Evolutionary conservation across 2,329 filamentous ascomycete species (phyloP).

Genomic region (Sporothrix protearum): DNA sequence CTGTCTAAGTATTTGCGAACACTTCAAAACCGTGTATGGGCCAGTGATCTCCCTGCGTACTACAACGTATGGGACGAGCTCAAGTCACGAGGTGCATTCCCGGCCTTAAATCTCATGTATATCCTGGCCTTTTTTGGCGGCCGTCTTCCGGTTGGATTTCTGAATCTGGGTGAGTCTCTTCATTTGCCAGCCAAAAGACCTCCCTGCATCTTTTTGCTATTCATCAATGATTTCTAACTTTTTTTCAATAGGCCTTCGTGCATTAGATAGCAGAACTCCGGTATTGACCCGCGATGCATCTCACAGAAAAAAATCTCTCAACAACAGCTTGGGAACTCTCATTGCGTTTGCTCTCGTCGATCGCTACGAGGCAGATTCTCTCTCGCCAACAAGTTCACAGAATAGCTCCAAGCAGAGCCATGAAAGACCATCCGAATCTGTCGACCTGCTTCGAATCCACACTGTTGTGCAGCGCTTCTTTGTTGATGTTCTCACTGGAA

Average conservation of each 20-base stretch:
- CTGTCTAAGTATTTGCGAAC: conserved; percentile 59
- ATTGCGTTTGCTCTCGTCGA: conserved; percentile 53
- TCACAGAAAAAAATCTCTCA: conserved; percentile 39
- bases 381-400: conserved; percentile 42
- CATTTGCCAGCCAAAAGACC: too few species aligned
- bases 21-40: conserved; percentile 53
- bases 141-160: conserved; percentile 63
- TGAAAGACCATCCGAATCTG: conserved; percentile 43
- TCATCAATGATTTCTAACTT: neutral
- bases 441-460: conserved; percentile 51
- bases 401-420: conserved; percentile 35
- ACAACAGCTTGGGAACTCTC: conserved; percentile 48
- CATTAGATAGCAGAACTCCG: conserved; percentile 45
- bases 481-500: conserved; percentile 44
- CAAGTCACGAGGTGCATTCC: conserved; percentile 43
- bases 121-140: conserved; percentile 63
- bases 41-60: conserved; percentile 49
- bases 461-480: conserved; percentile 54
- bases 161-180: conserved; percentile 49
- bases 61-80: conserved; percentile 49
- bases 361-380: conserved; percentile 45
- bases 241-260: conserved; percentile 40
- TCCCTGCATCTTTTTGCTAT: neutral
- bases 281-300: conserved; percentile 44
- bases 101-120: conserved; percentile 62